Conservation (phyloP, 805 yeast species). For the Groenewaldozyma salmanticensis region DNA sequence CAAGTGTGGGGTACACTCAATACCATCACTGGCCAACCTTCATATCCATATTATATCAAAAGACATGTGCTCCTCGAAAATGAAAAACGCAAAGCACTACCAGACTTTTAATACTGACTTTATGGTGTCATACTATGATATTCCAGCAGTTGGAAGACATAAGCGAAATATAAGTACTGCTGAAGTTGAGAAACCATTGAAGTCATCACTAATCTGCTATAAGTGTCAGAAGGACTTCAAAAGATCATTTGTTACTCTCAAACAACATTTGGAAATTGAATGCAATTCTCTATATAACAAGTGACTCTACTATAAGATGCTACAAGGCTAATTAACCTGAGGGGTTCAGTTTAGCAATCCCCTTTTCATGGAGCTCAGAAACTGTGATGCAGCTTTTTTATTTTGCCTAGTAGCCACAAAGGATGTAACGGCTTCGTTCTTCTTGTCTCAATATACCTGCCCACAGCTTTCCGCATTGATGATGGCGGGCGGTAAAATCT, state of each 20-base stretch:
- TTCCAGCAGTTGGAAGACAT: conserved; percentile 30
- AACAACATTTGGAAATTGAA: conserved; percentile 34
- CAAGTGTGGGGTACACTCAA: conserved; percentile 55
- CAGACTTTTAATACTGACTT: conserved; percentile 61
- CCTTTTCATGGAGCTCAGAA: too few species aligned
- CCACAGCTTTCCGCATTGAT: too few species aligned
- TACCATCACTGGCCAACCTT: conserved; percentile 59
- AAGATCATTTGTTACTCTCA: conserved; percentile 35
- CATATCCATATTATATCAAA: conserved; percentile 66
- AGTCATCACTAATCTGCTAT: conserved; percentile 33
- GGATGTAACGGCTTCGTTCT: too few species aligned
- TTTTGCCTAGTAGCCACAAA: too few species aligned
- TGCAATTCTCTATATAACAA: neutral
- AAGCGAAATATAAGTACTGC: conserved; percentile 25
- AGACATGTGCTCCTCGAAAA: conserved; percentile 44
- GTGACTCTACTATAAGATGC: neutral
- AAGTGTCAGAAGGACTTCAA: conserved; percentile 34
- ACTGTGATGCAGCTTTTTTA: too few species aligned
- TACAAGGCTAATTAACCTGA: too few species aligned
- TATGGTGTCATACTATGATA: conserved; percentile 45
- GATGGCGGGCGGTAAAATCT: too few species aligned
- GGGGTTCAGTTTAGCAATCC: too few species aligned
- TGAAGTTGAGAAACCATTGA: conserved; percentile 32
- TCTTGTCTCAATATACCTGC: too few species aligned
- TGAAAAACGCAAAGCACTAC: conserved; percentile 59